A percentile compares a stretch with the other conserved stretches of the same genome.
phyloP scores from a whole-genome alignment of 768 basidiomycete genomes.

The Mycena galopus region DNA sequence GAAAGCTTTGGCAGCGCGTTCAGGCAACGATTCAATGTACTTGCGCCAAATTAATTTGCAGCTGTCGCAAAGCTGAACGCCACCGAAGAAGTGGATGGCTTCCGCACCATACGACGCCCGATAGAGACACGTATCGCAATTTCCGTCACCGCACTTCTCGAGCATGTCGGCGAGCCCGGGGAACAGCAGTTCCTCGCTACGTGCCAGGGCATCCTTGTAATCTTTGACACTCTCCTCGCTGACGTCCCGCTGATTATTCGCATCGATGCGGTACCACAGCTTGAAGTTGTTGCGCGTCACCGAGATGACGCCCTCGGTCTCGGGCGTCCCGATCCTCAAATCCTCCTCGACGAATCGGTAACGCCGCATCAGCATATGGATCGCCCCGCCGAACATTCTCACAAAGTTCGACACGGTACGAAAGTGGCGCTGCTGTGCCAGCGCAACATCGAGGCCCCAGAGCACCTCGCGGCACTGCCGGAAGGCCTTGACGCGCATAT shows the following conservation, averaged over 20 bases:
- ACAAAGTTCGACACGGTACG: neutral
- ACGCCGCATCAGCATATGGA: slow-evolving; percentile 5
- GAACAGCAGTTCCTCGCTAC: neutral
- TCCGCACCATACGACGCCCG: neutral
- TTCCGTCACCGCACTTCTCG: too few species aligned
- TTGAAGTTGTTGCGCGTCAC: neutral
- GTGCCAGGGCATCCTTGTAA: neutral
- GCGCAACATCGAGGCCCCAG: slow-evolving; percentile 5
- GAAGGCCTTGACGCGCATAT: neutral
- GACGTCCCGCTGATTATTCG: neutral
- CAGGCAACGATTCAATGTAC: too few species aligned
- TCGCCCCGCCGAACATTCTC: neutral
- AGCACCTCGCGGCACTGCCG: slow-evolving; percentile 14
- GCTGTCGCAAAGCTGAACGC: too few species aligned
- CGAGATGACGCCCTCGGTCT: neutral
- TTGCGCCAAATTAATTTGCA: too few species aligned
- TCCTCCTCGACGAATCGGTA: neutral
- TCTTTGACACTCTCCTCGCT: neutral
- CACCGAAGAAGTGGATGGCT: neutral
- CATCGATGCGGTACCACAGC: neutral
- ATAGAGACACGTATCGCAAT: neutral
- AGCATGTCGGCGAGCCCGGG: neutral
- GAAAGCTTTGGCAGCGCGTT: too few species aligned
- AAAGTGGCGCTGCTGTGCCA: neutral
- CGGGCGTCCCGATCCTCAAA: neutral